These are phyloP conservation scores for Plantago rigida DNA, from an alignment of 305 asterid species.

Conservation along the genomic window DNA sequence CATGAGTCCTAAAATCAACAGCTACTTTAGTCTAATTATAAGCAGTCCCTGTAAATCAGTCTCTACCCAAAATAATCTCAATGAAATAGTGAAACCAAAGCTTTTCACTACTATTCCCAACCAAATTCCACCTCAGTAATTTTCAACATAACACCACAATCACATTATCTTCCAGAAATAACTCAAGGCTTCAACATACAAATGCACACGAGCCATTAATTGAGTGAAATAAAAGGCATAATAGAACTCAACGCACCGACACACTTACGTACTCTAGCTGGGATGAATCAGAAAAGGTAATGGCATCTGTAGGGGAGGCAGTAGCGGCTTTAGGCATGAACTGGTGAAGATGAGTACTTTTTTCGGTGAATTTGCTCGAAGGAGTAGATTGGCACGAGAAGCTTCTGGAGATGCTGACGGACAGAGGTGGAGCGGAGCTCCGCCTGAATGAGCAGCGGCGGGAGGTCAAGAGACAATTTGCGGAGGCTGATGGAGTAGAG, in stretches of 20 bases:
- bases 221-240: not conserved
- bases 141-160: no score
- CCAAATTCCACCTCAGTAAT: no score
- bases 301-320: slow-evolving; percentile 21
- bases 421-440: slow-evolving; percentile 30
- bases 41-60: no score
- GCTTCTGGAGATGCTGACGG: slow-evolving; percentile 35
- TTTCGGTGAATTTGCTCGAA: slow-evolving; percentile 24
- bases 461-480: slow-evolving; percentile 23
- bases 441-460: slow-evolving; percentile 30
- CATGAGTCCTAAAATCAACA: not conserved
- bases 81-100: no score
- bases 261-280: slow-evolving; percentile 47
- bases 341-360: slow-evolving; percentile 41
- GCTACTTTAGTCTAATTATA: not conserved
- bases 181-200: not conserved
- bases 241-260: not conserved
- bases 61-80: no score
- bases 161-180: not conserved
- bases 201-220: no score
- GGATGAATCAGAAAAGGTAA: slow-evolving; percentile 30
- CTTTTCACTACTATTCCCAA: no score
- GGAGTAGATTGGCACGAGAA: slow-evolving; percentile 36
- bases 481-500: slow-evolving; percentile 22
- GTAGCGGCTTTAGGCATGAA: slow-evolving; percentile 57